phyloP scores from a whole-genome alignment of 176 grass and related monocot species.

The Coix lacrymajobi region DNA sequence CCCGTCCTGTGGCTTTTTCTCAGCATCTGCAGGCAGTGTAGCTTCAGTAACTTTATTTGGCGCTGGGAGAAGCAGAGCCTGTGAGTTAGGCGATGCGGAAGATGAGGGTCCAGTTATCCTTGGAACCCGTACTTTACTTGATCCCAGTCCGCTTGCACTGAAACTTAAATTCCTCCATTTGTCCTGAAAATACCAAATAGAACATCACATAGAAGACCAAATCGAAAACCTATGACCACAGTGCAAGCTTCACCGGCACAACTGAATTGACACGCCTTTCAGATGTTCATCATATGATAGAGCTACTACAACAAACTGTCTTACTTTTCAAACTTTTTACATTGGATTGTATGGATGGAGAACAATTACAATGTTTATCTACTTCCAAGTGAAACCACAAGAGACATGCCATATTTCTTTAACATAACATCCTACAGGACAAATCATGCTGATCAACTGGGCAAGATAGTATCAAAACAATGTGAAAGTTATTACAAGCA shows the following conservation, averaged over 20 bases:
- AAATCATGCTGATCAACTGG: background rate
- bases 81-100: conserved; percentile 25
- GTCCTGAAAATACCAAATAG: conserved; percentile 48
- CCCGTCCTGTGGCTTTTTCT: conserved; percentile 44
- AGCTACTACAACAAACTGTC: background rate
- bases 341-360: conserved; percentile 10
- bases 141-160: conserved; percentile 74
- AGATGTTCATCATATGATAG: conserved; percentile 14
- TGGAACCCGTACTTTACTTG: conserved; percentile 63
- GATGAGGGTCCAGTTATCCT: conserved; percentile 42
- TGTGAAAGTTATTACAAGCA: background rate
- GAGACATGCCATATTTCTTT: background rate
- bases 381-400: background rate
- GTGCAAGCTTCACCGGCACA: background rate
- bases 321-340: conserved; percentile 9
- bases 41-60: conserved; percentile 31
- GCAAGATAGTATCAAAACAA: background rate
- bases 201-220: background rate
- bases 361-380: conserved; percentile 8
- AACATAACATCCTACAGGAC: background rate
- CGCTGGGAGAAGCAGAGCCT: conserved; percentile 13
- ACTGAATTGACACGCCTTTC: conserved; percentile 2
- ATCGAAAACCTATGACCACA: background rate
- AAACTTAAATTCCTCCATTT: conserved; percentile 99
- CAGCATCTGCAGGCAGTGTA: conserved; percentile 26